Evolutionary conservation across 352 stramenopile species (phyloP).

Genomic region (Phytophthora idaei): DNA sequence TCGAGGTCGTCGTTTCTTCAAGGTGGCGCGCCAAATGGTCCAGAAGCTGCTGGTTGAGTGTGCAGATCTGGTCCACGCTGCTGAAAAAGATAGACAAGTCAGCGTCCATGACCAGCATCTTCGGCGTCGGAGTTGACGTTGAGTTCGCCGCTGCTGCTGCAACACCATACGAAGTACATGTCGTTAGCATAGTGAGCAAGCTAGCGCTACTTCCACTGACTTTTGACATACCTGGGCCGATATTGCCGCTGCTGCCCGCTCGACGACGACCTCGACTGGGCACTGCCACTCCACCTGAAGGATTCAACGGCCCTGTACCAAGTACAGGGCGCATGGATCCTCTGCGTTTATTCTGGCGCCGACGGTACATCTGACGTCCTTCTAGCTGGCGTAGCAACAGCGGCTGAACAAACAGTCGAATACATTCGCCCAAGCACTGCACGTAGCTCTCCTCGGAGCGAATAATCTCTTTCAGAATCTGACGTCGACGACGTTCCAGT

Average conservation of each 20-base stretch:
- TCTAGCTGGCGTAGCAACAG: slow-evolving; percentile 81
- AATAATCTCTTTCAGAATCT: slow-evolving; percentile 87
- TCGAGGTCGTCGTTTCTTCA: slow-evolving; percentile 52
- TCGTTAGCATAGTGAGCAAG: slow-evolving; percentile 48
- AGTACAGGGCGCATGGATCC: slow-evolving; percentile 59
- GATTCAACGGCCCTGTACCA: slow-evolving; percentile 22
- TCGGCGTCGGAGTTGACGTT: slow-evolving; percentile 30
- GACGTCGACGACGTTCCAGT: slow-evolving; percentile 62
- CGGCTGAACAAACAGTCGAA: slow-evolving; percentile 83
- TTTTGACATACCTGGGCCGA: slow-evolving; percentile 32
- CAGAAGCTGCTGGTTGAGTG: slow-evolving; percentile 87
- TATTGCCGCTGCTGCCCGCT: slow-evolving; percentile 40
- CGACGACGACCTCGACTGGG: slow-evolving; percentile 27
- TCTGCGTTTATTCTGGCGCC: slow-evolving; percentile 70
- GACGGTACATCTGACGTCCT: slow-evolving; percentile 68
- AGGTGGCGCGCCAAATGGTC: slow-evolving; percentile 84
- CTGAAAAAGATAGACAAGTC: slow-evolving; percentile 90
- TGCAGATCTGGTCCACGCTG: slow-evolving; percentile 89
- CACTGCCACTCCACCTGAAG: slow-evolving; percentile 15
- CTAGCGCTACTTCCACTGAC: slow-evolving; percentile 54
- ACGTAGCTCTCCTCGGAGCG: slow-evolving; percentile 88
- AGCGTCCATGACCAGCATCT: slow-evolving; percentile 78
- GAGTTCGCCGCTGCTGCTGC: slow-evolving; percentile 38
- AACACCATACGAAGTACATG: slow-evolving; percentile 23
- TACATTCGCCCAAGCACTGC: slow-evolving; percentile 81